Evolutionary conservation across 2,329 filamentous ascomycete species (phyloP), one percentile per base, ranked within the genome.

Genomic region (Cladosporium sp.): DNA sequence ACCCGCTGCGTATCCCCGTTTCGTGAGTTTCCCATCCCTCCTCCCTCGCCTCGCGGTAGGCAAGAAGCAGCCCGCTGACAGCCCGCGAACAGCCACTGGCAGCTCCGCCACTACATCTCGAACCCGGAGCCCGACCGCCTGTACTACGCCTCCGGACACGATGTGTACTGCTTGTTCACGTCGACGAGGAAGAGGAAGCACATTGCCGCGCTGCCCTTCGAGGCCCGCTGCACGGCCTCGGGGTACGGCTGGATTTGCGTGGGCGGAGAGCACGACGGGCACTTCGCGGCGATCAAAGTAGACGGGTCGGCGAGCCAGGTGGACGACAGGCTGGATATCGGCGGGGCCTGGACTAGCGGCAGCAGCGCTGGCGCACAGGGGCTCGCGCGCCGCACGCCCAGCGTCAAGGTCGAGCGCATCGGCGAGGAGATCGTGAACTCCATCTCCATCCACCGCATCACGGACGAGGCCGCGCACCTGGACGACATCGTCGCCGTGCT

Each of bases 61-160:
- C 28, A 31, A 31, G 18, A n/a, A 18, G 16, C 16, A 18, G 16
- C 16, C 16, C 16, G 16, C 16, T 18, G 16, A 18, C 16, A 18
- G 16, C 16, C 16, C 19, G 31, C 40, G 31, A 43, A 14, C 10
- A 50, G 48, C 32, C 88, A 93, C 72, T 91, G 86, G 84, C 88
- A 93, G 72, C 78, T 98, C 43, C 88, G 92, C 52, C 92, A 95
- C 61, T 84, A 95, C 61, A 87, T 97, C 66, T 92, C 88, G 68
- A 86, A 85, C 22, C 84, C 89, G 59, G 82, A 87, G 63, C 78
- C 83, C 41, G 82, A 91, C 69, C 74, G 85, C 61, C 78, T 97
- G 59, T 96, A 95, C 75, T 95, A 95, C 64, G 90, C 91, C 34
- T 84, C 84, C 59, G 86, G 86, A 53, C 74, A 77, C 63, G 83